Conservation (phyloP, 768 basidiomycete species). For the Lactarius hengduanensis region DNA sequence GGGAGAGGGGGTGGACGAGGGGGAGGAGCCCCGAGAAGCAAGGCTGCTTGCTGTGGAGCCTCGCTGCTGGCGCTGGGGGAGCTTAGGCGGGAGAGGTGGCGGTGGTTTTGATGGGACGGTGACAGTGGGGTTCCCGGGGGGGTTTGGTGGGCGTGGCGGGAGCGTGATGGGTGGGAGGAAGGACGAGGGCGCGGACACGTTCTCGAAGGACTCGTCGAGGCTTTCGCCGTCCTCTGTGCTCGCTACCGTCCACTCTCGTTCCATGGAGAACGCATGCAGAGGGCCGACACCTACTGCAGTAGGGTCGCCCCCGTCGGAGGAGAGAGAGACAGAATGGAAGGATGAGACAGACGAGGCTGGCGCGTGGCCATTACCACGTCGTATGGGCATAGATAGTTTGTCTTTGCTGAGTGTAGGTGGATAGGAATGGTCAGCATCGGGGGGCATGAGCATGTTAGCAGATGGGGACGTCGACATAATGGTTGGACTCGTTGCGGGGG, state of each 20-base stretch:
- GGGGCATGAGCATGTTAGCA: conserved; percentile 45
- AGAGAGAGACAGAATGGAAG: conserved; percentile 77
- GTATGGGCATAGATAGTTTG: conserved; percentile 36
- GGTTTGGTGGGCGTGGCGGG: conserved; percentile 31
- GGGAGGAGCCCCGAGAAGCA: conserved; percentile 26
- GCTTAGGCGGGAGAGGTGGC: conserved; percentile 19
- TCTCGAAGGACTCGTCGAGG: conserved; percentile 65
- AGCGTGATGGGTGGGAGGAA: conserved; percentile 39
- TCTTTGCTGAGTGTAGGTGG: conserved; percentile 39
- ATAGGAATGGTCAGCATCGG: conserved; percentile 48
- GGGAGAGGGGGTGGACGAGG: conserved; percentile 39
- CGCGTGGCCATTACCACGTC: conserved; percentile 44
- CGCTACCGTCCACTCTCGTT: conserved; percentile 38
- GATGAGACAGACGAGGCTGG: conserved; percentile 70
- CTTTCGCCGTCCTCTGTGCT: conserved; percentile 51
- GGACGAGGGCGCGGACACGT: conserved; percentile 52
- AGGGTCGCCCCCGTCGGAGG: conserved; percentile 48
- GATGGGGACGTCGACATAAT: conserved; percentile 36
- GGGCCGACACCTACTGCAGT: conserved; percentile 20
- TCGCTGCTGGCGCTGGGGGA: conserved; percentile 23
- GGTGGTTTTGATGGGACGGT: background rate
- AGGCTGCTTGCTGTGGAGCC: background rate
- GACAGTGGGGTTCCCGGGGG: conserved; percentile 18
- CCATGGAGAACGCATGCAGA: conserved; percentile 42
- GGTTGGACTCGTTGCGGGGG: conserved; percentile 42